Evolutionary conservation across 768 basidiomycete genomes (phyloP), one percentile per base, ranked within the genome.

Genomic region (Tulasnella sp.): DNA sequence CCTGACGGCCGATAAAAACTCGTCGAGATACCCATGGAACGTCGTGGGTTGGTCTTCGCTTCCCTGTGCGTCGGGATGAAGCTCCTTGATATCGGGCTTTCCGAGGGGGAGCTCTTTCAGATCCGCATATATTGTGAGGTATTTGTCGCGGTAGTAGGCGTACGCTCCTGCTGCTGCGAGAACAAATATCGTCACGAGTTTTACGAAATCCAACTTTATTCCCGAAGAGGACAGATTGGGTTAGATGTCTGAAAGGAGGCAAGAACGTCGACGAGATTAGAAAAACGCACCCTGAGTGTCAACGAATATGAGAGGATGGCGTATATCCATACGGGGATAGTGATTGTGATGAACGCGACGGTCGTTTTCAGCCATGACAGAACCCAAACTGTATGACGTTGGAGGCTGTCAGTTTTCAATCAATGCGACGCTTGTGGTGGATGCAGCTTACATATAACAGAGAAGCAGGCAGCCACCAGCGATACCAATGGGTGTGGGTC

Each of bases 1-100:
- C 49, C 94, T 81, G 59, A 99, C 89, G 10, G 96, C 96, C 65
- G 94, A 86, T 56, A 98, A 72, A 69, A 99, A 98, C 68, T 99
- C 96, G 69, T 98, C 95, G 26, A 98, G 78, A 66, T 98, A 98
- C 67, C 95, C 94, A 70, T 95, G 93, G 69, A 97, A 93, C 1
- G 86, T 79, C 11, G 86, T 80, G 5, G 68, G 65, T 13, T 83
- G 76, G 55, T 86, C 84, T 67, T 76, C 71, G 15, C 34, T 38
- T 15, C 60, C 58, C 62, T 92, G 92, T 21, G 95, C 86, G 69
- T 96, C 92, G 1, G 93, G 93, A 73, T 95, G 93, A 44, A 91
- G 78, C 65, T 89, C 87, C 64, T 86, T 86, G 13, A 84, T 85
- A 67, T 90, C 88, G 0, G 86, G 81, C 66, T 92, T 91, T 63